phyloP scores from a whole-genome alignment of 2,329 filamentous ascomycete species.

The Xylariaceae sp. region DNA sequence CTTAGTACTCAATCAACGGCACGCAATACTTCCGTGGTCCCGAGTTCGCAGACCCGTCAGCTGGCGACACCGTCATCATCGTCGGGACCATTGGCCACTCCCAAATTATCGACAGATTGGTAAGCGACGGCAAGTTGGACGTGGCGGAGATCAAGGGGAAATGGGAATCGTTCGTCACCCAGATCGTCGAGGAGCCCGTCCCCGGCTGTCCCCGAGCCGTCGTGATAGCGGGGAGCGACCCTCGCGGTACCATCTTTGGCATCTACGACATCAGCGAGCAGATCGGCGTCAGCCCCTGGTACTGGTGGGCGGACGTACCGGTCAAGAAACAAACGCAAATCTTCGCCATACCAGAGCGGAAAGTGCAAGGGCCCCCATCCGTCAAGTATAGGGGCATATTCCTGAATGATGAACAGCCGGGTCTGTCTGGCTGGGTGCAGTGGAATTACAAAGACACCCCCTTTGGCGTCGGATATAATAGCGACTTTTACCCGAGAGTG shows the following conservation, averaged over 20 bases:
- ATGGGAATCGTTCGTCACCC: constrained; percentile 65
- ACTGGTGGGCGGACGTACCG: constrained; percentile 62
- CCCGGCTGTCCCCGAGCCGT: constrained; percentile 53
- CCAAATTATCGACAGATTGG: constrained; percentile 52
- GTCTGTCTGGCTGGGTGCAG: constrained; percentile 59
- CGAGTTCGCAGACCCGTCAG: constrained; percentile 36
- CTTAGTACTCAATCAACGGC: constrained; percentile 39
- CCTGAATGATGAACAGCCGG: constrained; percentile 65
- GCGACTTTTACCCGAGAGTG: constrained; percentile 62
- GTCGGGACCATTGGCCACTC: constrained; percentile 64
- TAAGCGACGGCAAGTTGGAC: constrained; percentile 52
- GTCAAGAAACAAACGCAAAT: constrained; percentile 46
- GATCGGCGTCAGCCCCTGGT: constrained; percentile 67
- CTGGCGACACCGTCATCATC: constrained; percentile 54
- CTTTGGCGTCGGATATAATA: constrained; percentile 45
- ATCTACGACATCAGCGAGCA: constrained; percentile 68
- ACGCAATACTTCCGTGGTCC: constrained; percentile 41
- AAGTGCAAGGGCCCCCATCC: constrained; percentile 53
- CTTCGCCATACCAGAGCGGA: constrained; percentile 48
- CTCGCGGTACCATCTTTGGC: constrained; percentile 55
- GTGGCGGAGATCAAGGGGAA: constrained; percentile 51
- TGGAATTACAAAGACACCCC: constrained; percentile 38
- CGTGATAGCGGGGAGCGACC: constrained; percentile 62
- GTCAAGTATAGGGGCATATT: constrained; percentile 67
- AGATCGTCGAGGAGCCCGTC: constrained; percentile 52